Evolutionary conservation across 2,329 filamentous ascomycete species (phyloP).

Genomic region (Ophiostoma fasciatum): DNA sequence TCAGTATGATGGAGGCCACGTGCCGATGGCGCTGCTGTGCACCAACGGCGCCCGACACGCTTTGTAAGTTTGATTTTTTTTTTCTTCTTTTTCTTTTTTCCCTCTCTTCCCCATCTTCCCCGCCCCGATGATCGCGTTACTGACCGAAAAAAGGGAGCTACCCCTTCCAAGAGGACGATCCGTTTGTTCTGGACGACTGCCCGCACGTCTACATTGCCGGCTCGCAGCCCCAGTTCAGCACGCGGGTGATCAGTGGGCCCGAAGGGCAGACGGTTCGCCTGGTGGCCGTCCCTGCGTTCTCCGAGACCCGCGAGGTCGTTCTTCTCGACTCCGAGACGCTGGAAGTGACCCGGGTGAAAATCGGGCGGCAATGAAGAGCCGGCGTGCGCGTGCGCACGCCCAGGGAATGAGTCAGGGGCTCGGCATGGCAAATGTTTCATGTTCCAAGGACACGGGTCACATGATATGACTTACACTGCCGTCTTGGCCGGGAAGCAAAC

Average conservation of each 20-base stretch:
- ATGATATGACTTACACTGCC: too few relatives aligned
- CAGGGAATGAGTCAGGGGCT: too few relatives aligned
- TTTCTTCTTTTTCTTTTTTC: background rate
- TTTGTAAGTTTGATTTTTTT: conserved; percentile 49
- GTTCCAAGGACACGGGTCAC: too few relatives aligned
- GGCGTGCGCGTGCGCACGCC: too few relatives aligned
- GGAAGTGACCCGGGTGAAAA: conserved; percentile 57
- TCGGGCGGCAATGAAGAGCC: conserved; percentile 18
- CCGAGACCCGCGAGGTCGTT: conserved; percentile 62
- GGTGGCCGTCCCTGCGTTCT: conserved; percentile 72
- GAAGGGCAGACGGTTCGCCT: conserved; percentile 60
- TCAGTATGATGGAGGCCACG: conserved; percentile 90
- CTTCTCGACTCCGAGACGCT: conserved; percentile 76
- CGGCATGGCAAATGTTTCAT: too few relatives aligned
- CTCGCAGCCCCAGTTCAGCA: conserved; percentile 67
- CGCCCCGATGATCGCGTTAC: too few relatives aligned
- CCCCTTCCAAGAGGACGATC: conserved; percentile 87
- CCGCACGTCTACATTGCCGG: conserved; percentile 88
- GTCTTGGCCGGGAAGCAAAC: too few relatives aligned
- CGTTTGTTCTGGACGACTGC: conserved; percentile 70
- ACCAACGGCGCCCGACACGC: conserved; percentile 86
- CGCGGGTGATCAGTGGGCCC: conserved; percentile 49
- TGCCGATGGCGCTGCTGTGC: conserved; percentile 82
- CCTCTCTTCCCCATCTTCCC: too few relatives aligned
- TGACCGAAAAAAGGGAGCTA: too few relatives aligned